Percentiles rank a stretch among this genome's conserved stretches.
Conservation (phyloP, 192 early-diverging fungal genomes). For the Rhizoclosmatium globosum region DNA sequence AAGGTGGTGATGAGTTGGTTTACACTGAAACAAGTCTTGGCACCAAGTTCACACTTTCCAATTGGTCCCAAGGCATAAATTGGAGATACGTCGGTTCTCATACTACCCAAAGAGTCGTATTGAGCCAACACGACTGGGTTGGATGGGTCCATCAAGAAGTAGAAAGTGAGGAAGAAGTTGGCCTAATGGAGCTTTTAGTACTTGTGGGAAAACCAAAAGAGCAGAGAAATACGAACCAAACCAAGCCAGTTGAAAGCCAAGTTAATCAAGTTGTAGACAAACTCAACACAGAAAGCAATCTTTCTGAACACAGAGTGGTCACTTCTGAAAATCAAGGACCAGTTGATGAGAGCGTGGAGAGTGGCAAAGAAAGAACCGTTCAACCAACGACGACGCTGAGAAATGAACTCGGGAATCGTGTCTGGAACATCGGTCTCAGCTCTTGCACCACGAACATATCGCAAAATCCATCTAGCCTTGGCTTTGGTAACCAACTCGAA, state of each 20-base stretch:
- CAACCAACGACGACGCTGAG: constrained; percentile 65
- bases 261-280: constrained; percentile 63
- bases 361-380: constrained; percentile 66
- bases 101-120: constrained; percentile 14
- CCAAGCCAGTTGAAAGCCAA: constrained; percentile 65
- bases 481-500: constrained; percentile 86
- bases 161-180: constrained; percentile 65
- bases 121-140: constrained; percentile 34
- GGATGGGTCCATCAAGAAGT: constrained; percentile 51
- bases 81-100: neutral
- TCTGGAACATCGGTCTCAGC: constrained; percentile 90
- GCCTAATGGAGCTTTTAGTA: neutral
- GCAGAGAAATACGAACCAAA: constrained; percentile 13
- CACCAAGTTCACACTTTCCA: neutral
- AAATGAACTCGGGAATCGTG: constrained; percentile 62
- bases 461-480: constrained; percentile 71
- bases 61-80: constrained; percentile 39
- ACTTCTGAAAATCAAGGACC: constrained; percentile 68
- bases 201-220: constrained; percentile 27
- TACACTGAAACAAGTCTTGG: constrained; percentile 48
- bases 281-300: constrained; percentile 72
- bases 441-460: constrained; percentile 74
- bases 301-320: constrained; percentile 73
- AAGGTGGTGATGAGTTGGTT: constrained; percentile 56
- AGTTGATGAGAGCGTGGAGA: constrained; percentile 74